These are phyloP conservation scores for Lasiosphaeris hirsuta DNA, from an alignment of 495 filamentous ascomycete species.

Conservation along the genomic window DNA sequence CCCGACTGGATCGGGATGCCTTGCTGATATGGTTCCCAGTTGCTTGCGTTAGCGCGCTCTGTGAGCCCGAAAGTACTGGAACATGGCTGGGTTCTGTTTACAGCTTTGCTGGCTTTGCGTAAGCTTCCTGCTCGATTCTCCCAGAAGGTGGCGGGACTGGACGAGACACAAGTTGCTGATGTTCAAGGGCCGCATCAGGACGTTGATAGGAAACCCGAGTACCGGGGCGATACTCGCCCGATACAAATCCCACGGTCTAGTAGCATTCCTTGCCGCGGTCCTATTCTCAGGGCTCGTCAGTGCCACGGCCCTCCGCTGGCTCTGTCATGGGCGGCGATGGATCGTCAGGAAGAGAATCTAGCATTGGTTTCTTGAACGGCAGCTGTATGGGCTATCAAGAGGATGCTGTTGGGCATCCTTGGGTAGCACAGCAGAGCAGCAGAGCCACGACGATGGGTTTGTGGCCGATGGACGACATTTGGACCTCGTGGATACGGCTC, in stretches of 20 bases:
- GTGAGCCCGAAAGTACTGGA: slow-evolving; percentile 17
- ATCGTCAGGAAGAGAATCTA: slow-evolving; percentile 16
- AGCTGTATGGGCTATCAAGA: not conserved
- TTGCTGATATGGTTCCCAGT: slow-evolving; percentile 14
- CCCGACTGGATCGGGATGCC: not conserved
- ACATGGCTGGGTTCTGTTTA: slow-evolving; percentile 30
- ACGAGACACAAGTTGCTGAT: not conserved
- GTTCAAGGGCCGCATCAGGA: slow-evolving; percentile 7
- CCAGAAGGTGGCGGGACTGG: not conserved
- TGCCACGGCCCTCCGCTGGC: slow-evolving; percentile 20
- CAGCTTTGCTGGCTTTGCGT: slow-evolving; percentile 26
- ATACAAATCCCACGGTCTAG: slow-evolving; percentile 17
- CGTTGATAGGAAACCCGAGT: slow-evolving; percentile 25
- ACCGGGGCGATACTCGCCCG: slow-evolving; percentile 20
- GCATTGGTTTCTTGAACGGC: not conserved
- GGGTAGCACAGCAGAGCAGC: slow-evolving; percentile 11
- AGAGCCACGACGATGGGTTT: no score
- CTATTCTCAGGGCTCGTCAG: slow-evolving; percentile 24
- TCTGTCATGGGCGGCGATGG: slow-evolving; percentile 20
- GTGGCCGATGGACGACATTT: not conserved
- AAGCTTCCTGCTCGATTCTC: slow-evolving; percentile 1
- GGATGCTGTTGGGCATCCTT: not conserved
- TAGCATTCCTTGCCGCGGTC: slow-evolving; percentile 25
- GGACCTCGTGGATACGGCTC: no score
- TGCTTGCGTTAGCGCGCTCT: slow-evolving; percentile 28